Evolutionary conservation across 1,284 basidiomycete species (phyloP).

Genomic region (Apiotrichum brassicae): DNA sequence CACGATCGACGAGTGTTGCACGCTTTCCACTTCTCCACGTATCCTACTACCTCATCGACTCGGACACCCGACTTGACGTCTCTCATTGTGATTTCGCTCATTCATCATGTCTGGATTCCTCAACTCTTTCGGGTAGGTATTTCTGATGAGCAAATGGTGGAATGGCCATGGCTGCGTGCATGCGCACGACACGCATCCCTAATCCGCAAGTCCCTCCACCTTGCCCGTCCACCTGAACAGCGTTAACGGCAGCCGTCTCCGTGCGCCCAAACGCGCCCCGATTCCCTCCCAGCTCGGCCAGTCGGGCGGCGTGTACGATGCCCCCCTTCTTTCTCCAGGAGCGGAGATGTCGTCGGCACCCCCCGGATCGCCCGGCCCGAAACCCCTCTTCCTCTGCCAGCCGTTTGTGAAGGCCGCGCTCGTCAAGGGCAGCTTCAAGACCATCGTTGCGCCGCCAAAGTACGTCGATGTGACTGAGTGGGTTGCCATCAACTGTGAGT

Average conservation of each 20-base stretch:
- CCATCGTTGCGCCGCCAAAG: slow-evolving; percentile 94
- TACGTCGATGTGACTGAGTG: slow-evolving; percentile 97
- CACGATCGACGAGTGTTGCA: too few species aligned
- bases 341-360: slow-evolving; percentile 22
- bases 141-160: not conserved
- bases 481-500: slow-evolving; percentile 92
- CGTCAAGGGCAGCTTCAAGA: slow-evolving; percentile 98
- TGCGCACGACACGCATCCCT: too few species aligned
- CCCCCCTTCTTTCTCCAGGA: slow-evolving; percentile 35
- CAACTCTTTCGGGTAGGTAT: slow-evolving; percentile 42
- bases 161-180: too few species aligned
- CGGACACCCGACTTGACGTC: too few species aligned
- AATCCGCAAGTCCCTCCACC: not conserved
- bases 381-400: slow-evolving; percentile 80
- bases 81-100: too few species aligned
- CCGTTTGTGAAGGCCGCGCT: slow-evolving; percentile 95
- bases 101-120: slow-evolving; percentile 41
- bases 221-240: not conserved
- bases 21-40: not conserved
- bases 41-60: not conserved
- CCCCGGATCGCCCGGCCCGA: slow-evolving; percentile 22
- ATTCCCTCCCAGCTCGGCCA: slow-evolving; percentile 20
- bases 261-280: slow-evolving; percentile 43
- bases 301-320: slow-evolving; percentile 27
- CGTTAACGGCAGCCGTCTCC: slow-evolving; percentile 33